Conservation (phyloP, 805 yeast genomes). For the Candida incommunis region DNA sequence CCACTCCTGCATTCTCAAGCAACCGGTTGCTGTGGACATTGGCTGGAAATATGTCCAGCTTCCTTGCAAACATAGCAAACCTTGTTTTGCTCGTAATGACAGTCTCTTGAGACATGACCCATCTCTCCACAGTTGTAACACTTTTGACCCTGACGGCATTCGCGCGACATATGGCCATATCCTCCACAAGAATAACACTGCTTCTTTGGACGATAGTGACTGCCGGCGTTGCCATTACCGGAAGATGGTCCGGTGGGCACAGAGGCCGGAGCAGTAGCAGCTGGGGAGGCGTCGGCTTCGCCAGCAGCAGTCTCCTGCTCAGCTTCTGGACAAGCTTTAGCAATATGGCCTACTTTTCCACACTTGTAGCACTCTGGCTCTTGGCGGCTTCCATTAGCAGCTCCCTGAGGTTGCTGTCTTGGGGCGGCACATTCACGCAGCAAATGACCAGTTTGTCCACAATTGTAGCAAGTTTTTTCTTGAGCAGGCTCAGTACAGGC, state of each 20-base stretch:
- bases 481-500: constrained; percentile 74
- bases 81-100: constrained; percentile 45
- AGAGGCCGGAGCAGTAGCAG: constrained; percentile 22
- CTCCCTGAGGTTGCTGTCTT: neutral
- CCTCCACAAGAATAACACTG: constrained; percentile 88
- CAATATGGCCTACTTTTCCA: constrained; percentile 82
- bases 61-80: constrained; percentile 64
- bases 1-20: too few relatives aligned
- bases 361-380: constrained; percentile 70
- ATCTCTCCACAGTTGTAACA: constrained; percentile 83
- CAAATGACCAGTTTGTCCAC: constrained; percentile 84
- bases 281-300: constrained; percentile 68
- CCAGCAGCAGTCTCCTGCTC: constrained; percentile 14
- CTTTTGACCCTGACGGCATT: constrained; percentile 57
- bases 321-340: constrained; percentile 59
- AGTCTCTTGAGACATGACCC: constrained; percentile 51
- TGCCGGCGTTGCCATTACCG: constrained; percentile 31
- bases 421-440: constrained; percentile 55
- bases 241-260: neutral
- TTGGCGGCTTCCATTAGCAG: too few relatives aligned
- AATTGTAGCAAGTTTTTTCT: constrained; percentile 83
- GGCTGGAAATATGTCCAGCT: constrained; percentile 80
- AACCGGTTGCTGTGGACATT: constrained; percentile 39
- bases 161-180: constrained; percentile 74
- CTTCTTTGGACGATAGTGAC: constrained; percentile 12